These are phyloP conservation scores for Lyophyllum shimeji DNA, from an alignment of 768 basidiomycete genomes.

Conservation along the genomic window DNA sequence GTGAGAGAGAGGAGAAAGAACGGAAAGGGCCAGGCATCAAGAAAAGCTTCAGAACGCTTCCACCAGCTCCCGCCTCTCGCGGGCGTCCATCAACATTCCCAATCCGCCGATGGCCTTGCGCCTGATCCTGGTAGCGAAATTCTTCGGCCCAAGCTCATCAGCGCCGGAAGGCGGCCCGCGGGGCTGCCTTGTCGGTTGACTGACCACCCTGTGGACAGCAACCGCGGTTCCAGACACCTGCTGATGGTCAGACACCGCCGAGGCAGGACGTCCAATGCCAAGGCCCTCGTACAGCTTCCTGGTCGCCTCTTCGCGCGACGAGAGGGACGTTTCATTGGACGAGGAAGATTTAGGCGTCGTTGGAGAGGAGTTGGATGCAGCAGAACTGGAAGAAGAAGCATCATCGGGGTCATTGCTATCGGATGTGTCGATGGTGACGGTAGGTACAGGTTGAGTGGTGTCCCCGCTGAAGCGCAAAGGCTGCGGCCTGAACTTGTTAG, in stretches of 20 bases:
- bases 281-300: slow-evolving; percentile 90
- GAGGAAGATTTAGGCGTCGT: slow-evolving; percentile 73
- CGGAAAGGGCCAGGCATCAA: slow-evolving; percentile 12
- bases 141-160: slow-evolving; percentile 85
- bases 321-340: slow-evolving; percentile 62
- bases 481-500: slow-evolving; percentile 15
- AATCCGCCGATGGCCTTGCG: slow-evolving; percentile 83
- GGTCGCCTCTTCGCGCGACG: slow-evolving; percentile 82
- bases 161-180: slow-evolving; percentile 84
- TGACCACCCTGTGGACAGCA: slow-evolving; percentile 58
- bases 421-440: slow-evolving; percentile 55
- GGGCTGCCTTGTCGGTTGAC: slow-evolving; percentile 81
- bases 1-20: slow-evolving; percentile 13
- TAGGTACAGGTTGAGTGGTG: slow-evolving; percentile 51
- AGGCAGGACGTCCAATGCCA: slow-evolving; percentile 73
- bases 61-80: slow-evolving; percentile 75
- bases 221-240: slow-evolving; percentile 37
- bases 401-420: slow-evolving; percentile 57
- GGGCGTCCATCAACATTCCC: slow-evolving; percentile 75
- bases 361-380: slow-evolving; percentile 59
- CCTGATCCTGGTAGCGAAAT: slow-evolving; percentile 85
- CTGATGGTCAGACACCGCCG: slow-evolving; percentile 39
- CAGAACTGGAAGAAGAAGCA: slow-evolving; percentile 55
- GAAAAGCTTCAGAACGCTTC: slow-evolving; percentile 56
- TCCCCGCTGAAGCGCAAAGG: slow-evolving; percentile 48